Evolutionary conservation across 2,329 filamentous ascomycete species (phyloP).

Genomic region (Pyricularia sp.): DNA sequence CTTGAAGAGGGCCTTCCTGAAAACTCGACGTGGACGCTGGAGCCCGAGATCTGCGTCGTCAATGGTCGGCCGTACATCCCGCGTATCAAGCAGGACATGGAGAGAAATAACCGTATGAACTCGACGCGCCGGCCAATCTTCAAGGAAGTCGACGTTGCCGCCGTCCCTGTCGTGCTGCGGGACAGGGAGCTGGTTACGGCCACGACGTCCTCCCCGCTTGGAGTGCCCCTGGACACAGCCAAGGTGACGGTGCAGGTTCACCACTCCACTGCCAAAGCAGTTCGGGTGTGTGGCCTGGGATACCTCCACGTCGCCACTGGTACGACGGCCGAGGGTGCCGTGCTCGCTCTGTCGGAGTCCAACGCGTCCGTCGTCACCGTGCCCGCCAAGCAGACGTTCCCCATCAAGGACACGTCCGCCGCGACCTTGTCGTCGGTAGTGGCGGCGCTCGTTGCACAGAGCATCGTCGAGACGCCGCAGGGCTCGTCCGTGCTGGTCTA

Average conservation of each 20-base stretch:
- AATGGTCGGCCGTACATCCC: conserved; percentile 18
- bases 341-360: not conserved
- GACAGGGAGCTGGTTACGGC: not conserved
- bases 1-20: conserved; percentile 9
- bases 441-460: not conserved
- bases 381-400: not conserved
- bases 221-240: not conserved
- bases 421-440: not conserved
- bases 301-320: not conserved
- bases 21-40: conserved; percentile 17
- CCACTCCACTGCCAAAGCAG: not conserved
- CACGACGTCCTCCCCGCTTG: not conserved
- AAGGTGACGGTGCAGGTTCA: not conserved
- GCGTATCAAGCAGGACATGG: conserved; percentile 11
- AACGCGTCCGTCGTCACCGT: not conserved
- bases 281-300: not conserved
- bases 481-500: not conserved
- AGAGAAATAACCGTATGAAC: conserved; percentile 12
- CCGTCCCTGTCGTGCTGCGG: not conserved
- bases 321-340: not conserved
- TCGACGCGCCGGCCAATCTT: conserved; percentile 10
- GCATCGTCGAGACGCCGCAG: not conserved
- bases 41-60: conserved; percentile 18
- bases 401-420: not conserved
- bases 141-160: not conserved